These are phyloP conservation scores for Didymella pinodella DNA, from an alignment of 2,329 filamentous ascomycete genomes.

Conservation along the genomic window DNA sequence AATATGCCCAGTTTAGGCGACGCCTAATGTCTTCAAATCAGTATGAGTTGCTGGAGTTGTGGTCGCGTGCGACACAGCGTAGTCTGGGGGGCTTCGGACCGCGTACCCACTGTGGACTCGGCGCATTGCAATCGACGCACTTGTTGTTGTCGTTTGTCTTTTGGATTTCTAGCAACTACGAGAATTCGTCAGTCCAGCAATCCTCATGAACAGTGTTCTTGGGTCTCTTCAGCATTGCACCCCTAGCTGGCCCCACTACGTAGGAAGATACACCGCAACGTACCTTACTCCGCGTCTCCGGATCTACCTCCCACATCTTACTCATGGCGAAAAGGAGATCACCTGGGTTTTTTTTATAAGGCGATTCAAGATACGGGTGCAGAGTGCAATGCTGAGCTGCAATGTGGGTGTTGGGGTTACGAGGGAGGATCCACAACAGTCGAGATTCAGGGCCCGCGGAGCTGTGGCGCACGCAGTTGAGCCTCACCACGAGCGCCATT, in stretches of 20 bases:
- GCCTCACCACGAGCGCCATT: conserved; percentile 13
- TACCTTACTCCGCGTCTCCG: conserved; percentile 95
- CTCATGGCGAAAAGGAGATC: conserved; percentile 51
- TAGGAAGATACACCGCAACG: conserved; percentile 25
- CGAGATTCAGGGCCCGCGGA: conserved; percentile 14
- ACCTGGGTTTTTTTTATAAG: conserved; percentile 4
- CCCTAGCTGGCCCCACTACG: conserved; percentile 21
- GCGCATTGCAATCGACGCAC: conserved; percentile 95
- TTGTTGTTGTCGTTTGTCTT: conserved; percentile 87
- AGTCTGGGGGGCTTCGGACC: conserved; percentile 9
- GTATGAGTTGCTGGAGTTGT: conserved; percentile 17
- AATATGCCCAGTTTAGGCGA: conserved; percentile 98
- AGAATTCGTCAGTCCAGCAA: neutral
- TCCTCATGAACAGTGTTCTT: neutral
- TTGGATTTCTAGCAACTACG: conserved; percentile 85
- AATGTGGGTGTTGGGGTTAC: conserved; percentile 14
- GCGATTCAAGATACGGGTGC: conserved; percentile 1
- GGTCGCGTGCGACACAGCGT: conserved; percentile 14
- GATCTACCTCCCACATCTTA: conserved; percentile 99
- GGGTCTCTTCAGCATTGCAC: conserved; percentile 4
- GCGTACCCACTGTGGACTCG: conserved; percentile 94
- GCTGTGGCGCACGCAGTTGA: conserved; percentile 19
- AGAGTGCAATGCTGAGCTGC: conserved; percentile 6
- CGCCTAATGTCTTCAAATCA: conserved; percentile 56
- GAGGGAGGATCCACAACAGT: conserved; percentile 17